Evolutionary conservation across 2,329 filamentous ascomycete genomes (phyloP).

Genomic region (Fragosphaeria purpurea): DNA sequence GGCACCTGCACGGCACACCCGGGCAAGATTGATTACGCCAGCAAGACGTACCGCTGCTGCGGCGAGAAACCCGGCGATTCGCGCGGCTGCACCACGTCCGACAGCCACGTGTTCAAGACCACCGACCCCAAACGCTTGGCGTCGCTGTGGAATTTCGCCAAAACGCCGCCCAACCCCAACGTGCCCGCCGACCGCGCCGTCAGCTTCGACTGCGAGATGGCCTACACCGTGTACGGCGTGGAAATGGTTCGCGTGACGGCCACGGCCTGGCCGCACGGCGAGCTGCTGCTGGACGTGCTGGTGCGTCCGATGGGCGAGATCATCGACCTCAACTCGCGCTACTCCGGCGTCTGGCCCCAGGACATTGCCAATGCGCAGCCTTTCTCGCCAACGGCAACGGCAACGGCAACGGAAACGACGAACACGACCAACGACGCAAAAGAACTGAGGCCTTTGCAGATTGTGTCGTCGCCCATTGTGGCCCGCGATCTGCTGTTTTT

Average conservation of each 20-base stretch:
- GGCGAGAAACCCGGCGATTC: slow-evolving; percentile 62
- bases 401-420: slow-evolving; percentile 2
- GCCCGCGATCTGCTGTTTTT: slow-evolving; percentile 72
- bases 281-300: slow-evolving; percentile 62
- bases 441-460: slow-evolving; percentile 43
- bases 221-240: slow-evolving; percentile 78
- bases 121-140: slow-evolving; percentile 67
- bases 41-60: slow-evolving; percentile 69
- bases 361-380: slow-evolving; percentile 61
- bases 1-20: slow-evolving; percentile 76
- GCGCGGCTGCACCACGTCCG: slow-evolving; percentile 59
- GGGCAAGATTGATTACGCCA: slow-evolving; percentile 50
- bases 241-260: slow-evolving; percentile 87
- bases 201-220: slow-evolving; percentile 96
- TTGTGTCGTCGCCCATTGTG: slow-evolving; percentile 63
- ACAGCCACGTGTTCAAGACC: slow-evolving; percentile 81
- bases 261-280: slow-evolving; percentile 72
- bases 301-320: slow-evolving; percentile 15
- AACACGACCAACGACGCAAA: not conserved
- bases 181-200: slow-evolving; percentile 51
- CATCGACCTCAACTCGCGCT: slow-evolving; percentile 60
- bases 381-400: slow-evolving; percentile 26
- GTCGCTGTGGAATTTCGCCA: slow-evolving; percentile 64
- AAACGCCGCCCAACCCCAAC: slow-evolving; percentile 58
- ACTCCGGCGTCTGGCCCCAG: slow-evolving; percentile 74